A percentile compares a stretch with the other conserved stretches of the same genome.
These are phyloP conservation scores for Deakozyma indianensis DNA, from an alignment of 805 yeast species.

Conservation along the genomic window DNA sequence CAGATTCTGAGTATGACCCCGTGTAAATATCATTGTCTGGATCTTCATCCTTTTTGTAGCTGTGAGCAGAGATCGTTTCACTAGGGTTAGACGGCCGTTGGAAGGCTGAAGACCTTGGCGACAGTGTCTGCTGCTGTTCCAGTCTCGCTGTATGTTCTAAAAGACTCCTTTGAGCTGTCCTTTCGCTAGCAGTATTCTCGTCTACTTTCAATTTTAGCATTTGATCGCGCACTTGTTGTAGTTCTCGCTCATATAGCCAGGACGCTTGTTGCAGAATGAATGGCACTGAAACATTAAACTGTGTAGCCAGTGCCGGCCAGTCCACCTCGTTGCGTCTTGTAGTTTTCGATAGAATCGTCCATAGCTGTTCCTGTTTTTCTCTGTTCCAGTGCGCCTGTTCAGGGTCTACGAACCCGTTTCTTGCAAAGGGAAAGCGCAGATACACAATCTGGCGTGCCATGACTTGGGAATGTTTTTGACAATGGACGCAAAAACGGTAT, in stretches of 20 bases:
- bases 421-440: constrained; percentile 28
- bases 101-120: neutral
- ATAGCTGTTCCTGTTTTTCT: constrained; percentile 19
- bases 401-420: constrained; percentile 30
- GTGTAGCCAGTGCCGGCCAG: constrained; percentile 21
- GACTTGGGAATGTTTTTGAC: too few species aligned
- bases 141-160: neutral
- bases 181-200: neutral
- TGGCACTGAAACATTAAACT: constrained; percentile 23
- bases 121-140: neutral
- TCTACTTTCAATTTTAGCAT: constrained; percentile 35
- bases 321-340: constrained; percentile 19
- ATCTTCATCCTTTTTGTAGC: neutral
- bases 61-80: neutral
- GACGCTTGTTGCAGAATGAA: constrained; percentile 28
- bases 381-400: constrained; percentile 19
- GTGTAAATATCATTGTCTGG: neutral
- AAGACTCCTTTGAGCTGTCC: neutral
- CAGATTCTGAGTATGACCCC: neutral
- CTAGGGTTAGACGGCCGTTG: neutral
- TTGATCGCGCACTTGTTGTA: constrained; percentile 20
- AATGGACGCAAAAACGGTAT: too few species aligned
- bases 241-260: constrained; percentile 27
- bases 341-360: constrained; percentile 22
- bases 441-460: constrained; percentile 23